Evolutionary conservation across 768 basidiomycete genomes (phyloP).

Genomic region (Tulasnella sp.): DNA sequence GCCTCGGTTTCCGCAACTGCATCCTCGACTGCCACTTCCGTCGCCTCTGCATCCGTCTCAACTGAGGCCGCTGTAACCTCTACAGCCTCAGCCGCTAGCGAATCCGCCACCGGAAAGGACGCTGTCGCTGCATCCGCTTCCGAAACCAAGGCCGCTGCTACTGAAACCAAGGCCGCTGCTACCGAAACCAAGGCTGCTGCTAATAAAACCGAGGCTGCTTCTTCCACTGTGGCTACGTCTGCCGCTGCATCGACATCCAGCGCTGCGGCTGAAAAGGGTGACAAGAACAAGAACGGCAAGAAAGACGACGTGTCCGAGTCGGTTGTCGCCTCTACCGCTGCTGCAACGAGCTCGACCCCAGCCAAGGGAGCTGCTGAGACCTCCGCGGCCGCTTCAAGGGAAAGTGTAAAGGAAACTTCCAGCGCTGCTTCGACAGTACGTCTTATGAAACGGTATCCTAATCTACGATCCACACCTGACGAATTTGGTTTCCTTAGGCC

Average conservation of each 20-base stretch:
- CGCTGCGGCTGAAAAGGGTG: neutral
- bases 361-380: neutral
- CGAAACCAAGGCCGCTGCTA: neutral
- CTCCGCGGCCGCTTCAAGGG: neutral
- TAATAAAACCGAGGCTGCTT: neutral
- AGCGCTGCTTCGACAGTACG: neutral
- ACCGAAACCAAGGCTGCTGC: neutral
- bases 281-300: neutral
- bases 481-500: too few species aligned
- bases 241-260: neutral
- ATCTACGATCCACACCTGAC: too few species aligned
- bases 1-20: neutral
- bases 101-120: neutral
- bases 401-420: neutral
- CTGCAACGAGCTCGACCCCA: neutral
- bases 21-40: neutral
- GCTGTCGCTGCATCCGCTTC: too few species aligned
- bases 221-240: neutral
- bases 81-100: neutral
- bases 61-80: neutral
- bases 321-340: neutral
- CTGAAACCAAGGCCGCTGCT: neutral
- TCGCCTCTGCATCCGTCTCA: neutral
- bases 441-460: too few species aligned
- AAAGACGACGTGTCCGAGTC: neutral